Conservation (phyloP, 2,329 filamentous ascomycete genomes). For the Ophiostoma quercus region DNA sequence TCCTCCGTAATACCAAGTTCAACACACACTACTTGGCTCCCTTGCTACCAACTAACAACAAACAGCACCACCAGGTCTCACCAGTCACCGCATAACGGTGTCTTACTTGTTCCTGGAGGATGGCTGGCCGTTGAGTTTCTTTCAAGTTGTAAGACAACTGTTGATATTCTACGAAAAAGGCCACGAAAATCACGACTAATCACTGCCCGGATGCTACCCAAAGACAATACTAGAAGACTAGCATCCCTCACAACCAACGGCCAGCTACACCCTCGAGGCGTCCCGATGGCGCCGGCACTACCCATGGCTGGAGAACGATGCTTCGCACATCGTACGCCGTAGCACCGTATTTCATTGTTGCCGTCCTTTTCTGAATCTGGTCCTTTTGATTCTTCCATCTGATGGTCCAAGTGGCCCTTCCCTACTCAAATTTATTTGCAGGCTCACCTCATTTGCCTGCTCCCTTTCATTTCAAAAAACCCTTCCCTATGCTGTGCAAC, state of each 20-base stretch:
- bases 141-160: not conserved
- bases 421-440: not conserved
- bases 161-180: not conserved
- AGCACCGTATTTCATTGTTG: not conserved
- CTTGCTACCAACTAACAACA: not conserved
- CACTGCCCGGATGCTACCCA: not conserved
- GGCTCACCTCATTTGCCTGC: not conserved
- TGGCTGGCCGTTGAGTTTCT: constrained; percentile 6
- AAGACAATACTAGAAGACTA: constrained; percentile 1
- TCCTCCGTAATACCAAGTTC: not conserved
- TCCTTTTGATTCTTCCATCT: not conserved
- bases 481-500: not conserved
- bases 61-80: not conserved
- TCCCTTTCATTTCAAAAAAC: not conserved
- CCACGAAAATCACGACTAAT: not conserved
- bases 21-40: not conserved
- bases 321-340: not conserved
- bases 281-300: constrained; percentile 5
- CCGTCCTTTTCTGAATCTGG: not conserved
- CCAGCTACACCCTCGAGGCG: not conserved
- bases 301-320: not conserved
- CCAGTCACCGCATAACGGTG: not conserved
- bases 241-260: constrained; percentile 4
- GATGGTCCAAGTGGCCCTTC: too few species aligned
- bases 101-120: constrained; percentile 10